Conservation (phyloP, 164 flowering plant species). For the Nelumbo lutea region DNA sequence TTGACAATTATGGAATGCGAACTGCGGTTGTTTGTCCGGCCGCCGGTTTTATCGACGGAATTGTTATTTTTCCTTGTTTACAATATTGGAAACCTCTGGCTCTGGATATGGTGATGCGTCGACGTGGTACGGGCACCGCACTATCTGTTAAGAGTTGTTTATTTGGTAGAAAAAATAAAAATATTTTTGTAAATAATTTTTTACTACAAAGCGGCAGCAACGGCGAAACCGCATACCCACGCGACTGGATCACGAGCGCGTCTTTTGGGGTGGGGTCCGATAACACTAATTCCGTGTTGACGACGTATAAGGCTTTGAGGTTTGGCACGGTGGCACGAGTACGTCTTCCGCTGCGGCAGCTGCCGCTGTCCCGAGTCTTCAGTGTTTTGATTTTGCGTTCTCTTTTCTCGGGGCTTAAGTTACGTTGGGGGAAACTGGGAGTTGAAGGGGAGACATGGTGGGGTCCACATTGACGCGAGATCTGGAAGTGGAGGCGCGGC, state of each 20-base stretch:
- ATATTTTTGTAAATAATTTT: too few species aligned
- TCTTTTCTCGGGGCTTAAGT: background rate
- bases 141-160: too few species aligned
- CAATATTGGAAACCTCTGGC: too few species aligned
- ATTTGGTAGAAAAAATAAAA: too few species aligned
- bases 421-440: background rate
- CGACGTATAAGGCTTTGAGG: slow-evolving; percentile 15
- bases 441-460: background rate
- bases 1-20: too few species aligned
- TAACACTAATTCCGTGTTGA: slow-evolving; percentile 23
- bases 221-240: slow-evolving; percentile 11
- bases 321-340: slow-evolving; percentile 1
- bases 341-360: background rate
- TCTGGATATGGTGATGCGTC: too few species aligned
- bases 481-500: slow-evolving; percentile 16
- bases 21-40: too few species aligned
- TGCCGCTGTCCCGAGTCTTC: background rate
- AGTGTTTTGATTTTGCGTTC: background rate
- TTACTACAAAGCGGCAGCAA: background rate
- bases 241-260: slow-evolving; percentile 13
- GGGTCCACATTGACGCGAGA: slow-evolving; percentile 12
- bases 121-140: too few species aligned
- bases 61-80: too few species aligned
- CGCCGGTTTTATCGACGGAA: too few species aligned
- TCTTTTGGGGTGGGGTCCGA: slow-evolving; percentile 7